Base-by-base conservation (phyloP, 768 basidiomycete species). In the Boletus vinaceobasis region DNA sequence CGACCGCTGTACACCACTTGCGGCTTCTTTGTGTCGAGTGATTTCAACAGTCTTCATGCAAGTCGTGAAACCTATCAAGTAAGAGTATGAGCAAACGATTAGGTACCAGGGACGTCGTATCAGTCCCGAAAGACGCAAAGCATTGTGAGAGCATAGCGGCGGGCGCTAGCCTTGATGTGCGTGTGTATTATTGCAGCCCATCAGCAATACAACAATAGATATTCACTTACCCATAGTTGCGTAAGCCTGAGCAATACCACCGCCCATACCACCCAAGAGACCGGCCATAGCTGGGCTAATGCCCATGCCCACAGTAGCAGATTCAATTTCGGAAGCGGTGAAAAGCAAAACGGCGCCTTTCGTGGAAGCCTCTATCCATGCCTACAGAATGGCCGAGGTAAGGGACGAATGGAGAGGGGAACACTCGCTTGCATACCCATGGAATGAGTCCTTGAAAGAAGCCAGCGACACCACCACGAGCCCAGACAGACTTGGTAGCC, bases 41-140 rank as follows among this genome's bases (percentile, higher is more conserved):
- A 98, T 98, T 73, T 96, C 94, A 59, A 84, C 97, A 21, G 97
- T 99, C 76, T 99, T 99, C 97, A 99, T 99, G 74, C 93, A 97
- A 40, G 96, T 98, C 74, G 93, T 96, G 77, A 98, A 93, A 64
- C 96, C 94, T 97, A 61, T 38, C 51, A 45, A 15, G 40, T 43
- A 35, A 59, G 26, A 38, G 17, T 7, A 33, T 60, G 37, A 71
- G 56, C 37, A 49, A 55, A 51, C 23, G 0, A 37, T 2, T 54
- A 37, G n/a, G 31, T 23, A 38, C 9, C 3, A 35, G 14, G 19
- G 15, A 26, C 15, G 17, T 19, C 7, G 48, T 29, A 19, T 58
- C 42, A 43, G 50, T 55, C 56, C 48, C 53, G 50, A 61, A 52
- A 58, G 54, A 63, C 46, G 53, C 37, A 48, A 56, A 50, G 49